Evolutionary conservation across 2,329 filamentous ascomycete species (phyloP).

Genomic region (Colletotrichum sp.): DNA sequence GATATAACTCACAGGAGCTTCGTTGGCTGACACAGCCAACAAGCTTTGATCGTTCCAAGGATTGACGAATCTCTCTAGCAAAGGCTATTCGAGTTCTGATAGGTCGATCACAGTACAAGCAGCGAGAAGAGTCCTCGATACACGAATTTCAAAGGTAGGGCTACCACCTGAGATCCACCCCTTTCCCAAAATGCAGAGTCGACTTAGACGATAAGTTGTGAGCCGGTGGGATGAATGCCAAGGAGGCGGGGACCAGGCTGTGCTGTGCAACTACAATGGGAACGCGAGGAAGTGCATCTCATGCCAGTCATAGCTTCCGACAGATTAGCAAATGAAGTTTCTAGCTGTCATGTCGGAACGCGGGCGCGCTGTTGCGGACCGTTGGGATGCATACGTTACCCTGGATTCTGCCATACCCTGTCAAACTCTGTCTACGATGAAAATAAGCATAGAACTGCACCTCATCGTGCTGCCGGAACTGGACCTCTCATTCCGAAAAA

Average conservation of each 20-base stretch:
- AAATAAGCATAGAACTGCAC: neutral
- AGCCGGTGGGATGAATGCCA: neutral
- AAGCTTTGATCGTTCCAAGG: rapidly evolving
- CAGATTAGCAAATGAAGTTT: neutral
- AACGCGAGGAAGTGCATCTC: neutral
- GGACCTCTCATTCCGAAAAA: neutral
- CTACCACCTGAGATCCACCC: rapidly evolving
- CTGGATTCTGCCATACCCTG: neutral
- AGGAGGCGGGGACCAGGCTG: neutral
- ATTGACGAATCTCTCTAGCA: neutral
- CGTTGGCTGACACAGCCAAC: neutral
- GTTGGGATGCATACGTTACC: rapidly evolving
- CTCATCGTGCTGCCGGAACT: neutral
- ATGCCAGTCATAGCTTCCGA: neutral
- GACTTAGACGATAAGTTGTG: rapidly evolving
- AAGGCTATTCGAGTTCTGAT: neutral
- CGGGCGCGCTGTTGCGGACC: neutral
- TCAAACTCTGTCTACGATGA: neutral
- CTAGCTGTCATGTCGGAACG: neutral
- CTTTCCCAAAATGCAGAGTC: neutral
- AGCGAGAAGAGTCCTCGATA: neutral
- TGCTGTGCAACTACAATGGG: neutral
- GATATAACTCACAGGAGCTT: neutral
- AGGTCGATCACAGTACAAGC: neutral
- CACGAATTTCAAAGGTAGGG: neutral